phyloP scores from a whole-genome alignment of 768 basidiomycete genomes.

The Mycena vulgaris region DNA sequence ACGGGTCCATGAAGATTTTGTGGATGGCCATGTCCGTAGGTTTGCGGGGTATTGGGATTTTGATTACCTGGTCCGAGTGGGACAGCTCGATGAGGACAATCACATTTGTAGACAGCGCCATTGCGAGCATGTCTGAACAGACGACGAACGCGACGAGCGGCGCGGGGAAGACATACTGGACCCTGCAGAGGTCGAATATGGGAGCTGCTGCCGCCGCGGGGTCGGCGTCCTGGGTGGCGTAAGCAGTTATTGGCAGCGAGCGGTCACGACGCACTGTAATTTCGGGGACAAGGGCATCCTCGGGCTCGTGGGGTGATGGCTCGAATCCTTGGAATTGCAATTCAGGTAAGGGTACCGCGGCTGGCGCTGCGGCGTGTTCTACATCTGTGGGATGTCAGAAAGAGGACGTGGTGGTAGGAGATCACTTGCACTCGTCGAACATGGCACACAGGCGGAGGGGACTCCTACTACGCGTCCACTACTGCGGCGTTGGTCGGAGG shows the following conservation, averaged over 20 bases:
- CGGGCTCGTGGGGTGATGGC: constrained; percentile 70
- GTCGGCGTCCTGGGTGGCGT: constrained; percentile 47
- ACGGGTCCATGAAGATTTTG: constrained; percentile 93
- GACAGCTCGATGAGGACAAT: constrained; percentile 93
- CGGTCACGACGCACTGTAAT: constrained; percentile 37
- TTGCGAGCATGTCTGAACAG: constrained; percentile 88
- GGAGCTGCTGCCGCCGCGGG: constrained; percentile 61
- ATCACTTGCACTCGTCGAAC: constrained; percentile 77
- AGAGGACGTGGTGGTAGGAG: constrained; percentile 13
- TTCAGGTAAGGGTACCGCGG: constrained; percentile 63
- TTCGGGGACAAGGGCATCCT: constrained; percentile 62
- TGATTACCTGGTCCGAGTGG: constrained; percentile 88
- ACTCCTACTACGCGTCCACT: background rate
- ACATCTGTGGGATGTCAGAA: constrained; percentile 71
- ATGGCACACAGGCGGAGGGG: constrained; percentile 48
- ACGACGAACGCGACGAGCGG: constrained; percentile 87
- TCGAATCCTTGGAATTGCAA: constrained; percentile 94
- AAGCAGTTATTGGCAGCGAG: constrained; percentile 1
- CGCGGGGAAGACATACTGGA: constrained; percentile 91
- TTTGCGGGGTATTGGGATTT: constrained; percentile 83
- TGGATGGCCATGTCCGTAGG: constrained; percentile 82
- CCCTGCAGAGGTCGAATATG: constrained; percentile 88
- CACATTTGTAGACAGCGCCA: constrained; percentile 83
- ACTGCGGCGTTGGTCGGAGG: constrained; percentile 10
- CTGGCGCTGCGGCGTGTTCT: constrained; percentile 80